These are phyloP conservation scores for Botryotinia calthae DNA, from an alignment of 2,329 filamentous ascomycete species.

Conservation along the genomic window DNA sequence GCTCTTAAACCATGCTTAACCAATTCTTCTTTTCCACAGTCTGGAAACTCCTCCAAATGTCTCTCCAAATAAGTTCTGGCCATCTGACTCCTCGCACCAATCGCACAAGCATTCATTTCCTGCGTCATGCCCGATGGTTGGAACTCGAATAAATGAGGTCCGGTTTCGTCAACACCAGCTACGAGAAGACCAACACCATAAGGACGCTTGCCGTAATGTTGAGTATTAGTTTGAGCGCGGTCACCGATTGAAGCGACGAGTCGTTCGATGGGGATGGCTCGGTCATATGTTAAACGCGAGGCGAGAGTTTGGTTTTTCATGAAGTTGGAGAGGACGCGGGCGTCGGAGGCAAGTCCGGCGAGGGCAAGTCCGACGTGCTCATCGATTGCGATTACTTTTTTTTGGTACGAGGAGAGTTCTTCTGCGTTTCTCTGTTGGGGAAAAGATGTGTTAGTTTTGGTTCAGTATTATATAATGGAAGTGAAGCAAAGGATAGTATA, in stretches of 20 bases:
- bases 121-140: slow-evolving; percentile 94
- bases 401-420: slow-evolving; percentile 99
- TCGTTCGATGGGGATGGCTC: slow-evolving; percentile 83
- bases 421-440: slow-evolving; percentile 87
- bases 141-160: slow-evolving; percentile 97
- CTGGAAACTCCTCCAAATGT: slow-evolving; percentile 79
- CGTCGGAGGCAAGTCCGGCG: slow-evolving; percentile 93
- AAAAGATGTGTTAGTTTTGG: not conserved
- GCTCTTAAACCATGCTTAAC: slow-evolving; percentile 87
- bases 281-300: slow-evolving; percentile 92
- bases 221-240: slow-evolving; percentile 96
- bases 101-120: slow-evolving; percentile 95
- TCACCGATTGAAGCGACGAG: slow-evolving; percentile 92
- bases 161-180: slow-evolving; percentile 88
- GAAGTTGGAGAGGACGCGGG: slow-evolving; percentile 98
- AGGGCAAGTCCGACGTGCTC: slow-evolving; percentile 94
- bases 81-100: slow-evolving; percentile 96
- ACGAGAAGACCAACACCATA: slow-evolving; percentile 94
- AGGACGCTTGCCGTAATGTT: slow-evolving; percentile 93
- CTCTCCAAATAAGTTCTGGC: slow-evolving; percentile 94
- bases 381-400: slow-evolving; percentile 97
- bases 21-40: slow-evolving; percentile 76
- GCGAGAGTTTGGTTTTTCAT: slow-evolving; percentile 99
- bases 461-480: not conserved
- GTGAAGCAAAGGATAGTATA: no score